phyloP scores from a whole-genome alignment of 805 yeast species.

The Blastobotrys parvus region DNA sequence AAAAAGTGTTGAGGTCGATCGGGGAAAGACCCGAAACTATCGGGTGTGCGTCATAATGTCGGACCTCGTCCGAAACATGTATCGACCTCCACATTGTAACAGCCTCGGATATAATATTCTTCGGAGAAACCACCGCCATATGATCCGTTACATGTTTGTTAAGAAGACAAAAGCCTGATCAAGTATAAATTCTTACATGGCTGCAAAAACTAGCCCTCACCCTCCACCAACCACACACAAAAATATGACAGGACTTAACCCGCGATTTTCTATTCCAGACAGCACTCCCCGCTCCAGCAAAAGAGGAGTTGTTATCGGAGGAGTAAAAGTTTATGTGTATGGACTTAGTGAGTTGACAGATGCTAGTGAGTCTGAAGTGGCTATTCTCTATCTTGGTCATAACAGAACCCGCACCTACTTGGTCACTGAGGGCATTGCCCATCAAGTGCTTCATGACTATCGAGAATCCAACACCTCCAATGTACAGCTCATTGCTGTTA shows the following conservation, averaged over 20 bases:
- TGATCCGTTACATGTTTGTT: too few species aligned
- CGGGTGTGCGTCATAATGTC: too few species aligned
- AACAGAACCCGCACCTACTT: constrained; percentile 36
- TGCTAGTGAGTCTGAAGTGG: constrained; percentile 1
- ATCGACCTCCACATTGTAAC: too few species aligned
- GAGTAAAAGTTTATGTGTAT: constrained; percentile 37
- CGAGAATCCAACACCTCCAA: not conserved
- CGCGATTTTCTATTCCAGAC: not conserved
- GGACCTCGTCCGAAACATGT: too few species aligned
- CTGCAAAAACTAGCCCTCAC: too few species aligned
- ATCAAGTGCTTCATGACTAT: constrained; percentile 25
- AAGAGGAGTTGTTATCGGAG: constrained; percentile 32
- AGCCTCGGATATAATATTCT: too few species aligned
- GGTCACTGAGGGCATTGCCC: constrained; percentile 35
- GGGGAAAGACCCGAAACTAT: too few species aligned
- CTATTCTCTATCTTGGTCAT: constrained; percentile 32
- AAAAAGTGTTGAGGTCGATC: too few species aligned
- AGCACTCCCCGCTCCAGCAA: constrained; percentile 6
- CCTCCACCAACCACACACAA: too few species aligned
- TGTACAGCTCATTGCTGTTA: constrained; percentile 34
- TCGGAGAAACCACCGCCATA: too few species aligned
- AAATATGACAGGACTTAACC: not conserved
- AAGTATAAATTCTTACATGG: too few species aligned
- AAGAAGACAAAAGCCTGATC: too few species aligned
- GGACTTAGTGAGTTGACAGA: constrained; percentile 27